Evolutionary conservation across 1,284 basidiomycete species (phyloP), one percentile per base, ranked within the genome.

Genomic region (Ceratobasidium sp.): DNA sequence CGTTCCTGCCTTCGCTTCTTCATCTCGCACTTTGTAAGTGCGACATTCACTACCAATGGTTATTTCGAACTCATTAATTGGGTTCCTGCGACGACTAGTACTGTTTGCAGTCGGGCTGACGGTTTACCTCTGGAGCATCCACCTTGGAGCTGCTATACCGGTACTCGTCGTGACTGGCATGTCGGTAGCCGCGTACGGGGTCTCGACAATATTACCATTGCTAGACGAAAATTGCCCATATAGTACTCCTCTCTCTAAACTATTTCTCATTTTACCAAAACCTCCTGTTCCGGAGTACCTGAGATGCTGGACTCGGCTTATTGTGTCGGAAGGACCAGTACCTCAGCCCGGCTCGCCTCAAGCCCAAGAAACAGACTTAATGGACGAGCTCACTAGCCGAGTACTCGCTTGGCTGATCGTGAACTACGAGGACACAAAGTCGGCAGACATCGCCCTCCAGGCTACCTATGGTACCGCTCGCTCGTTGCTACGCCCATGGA

Each of bases 121-220:
- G 18, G 56, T 70, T 23, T 5, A 70, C 26, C 68, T 53, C 1
- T 56, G 68, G 68, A 28, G 13, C 33, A 55, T 70, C 12, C 68
- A 70, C 23, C 18, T 55, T 28, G 68, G 49, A 28, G 51, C 51
- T 20, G 68, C 68, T 4, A 70, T 55, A 20, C 68, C 68, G 5
- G 68, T 70, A 3, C 13, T 70, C 2, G 46, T 53, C 4, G 33
- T 70, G 18, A 70, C 68, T 5, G 20, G 4, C 5, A 5, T 55
- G 1, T 4, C 68, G 4, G 12, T 55, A 2, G 33, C 3, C 4
- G n/a, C 56, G 23, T 70, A 70, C 33, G 51, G 49, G 4, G 28
- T 40, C 10, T 28, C 68, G 10, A 70, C 68, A 2, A 70, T 55
- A 2, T 33, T 70, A 13, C 68, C 68, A 18, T 26, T 70, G 7